Evolutionary conservation across 768 basidiomycete genomes (phyloP).

Genomic region (Lactarius hengduanensis): DNA sequence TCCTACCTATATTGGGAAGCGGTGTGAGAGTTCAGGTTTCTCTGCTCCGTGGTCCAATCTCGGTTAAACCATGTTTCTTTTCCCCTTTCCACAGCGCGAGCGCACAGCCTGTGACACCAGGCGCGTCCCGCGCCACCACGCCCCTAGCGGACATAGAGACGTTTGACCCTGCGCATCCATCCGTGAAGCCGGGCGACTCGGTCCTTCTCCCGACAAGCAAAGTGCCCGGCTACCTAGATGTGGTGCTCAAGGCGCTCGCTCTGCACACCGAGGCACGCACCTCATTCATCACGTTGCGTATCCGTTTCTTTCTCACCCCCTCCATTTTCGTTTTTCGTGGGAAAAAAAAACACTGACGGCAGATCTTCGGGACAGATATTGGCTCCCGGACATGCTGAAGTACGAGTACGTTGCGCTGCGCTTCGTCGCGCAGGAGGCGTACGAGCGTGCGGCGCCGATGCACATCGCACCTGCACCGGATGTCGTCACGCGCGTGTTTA

Average conservation of each 20-base stretch:
- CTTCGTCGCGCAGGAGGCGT: constrained; percentile 46
- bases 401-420: constrained; percentile 44
- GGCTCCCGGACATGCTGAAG: constrained; percentile 44
- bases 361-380: constrained; percentile 33
- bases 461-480: constrained; percentile 40
- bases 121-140: neutral
- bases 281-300: constrained; percentile 47
- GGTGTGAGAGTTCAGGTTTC: neutral
- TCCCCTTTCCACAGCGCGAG: constrained; percentile 4
- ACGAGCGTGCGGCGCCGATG: constrained; percentile 35
- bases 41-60: neutral
- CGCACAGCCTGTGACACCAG: neutral
- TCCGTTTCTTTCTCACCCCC: constrained; percentile 19
- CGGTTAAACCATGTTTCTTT: constrained; percentile 6
- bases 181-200: constrained; percentile 13
- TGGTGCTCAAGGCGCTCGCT: constrained; percentile 34
- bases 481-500: constrained; percentile 46
- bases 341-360: neutral
- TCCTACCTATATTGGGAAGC: constrained; percentile 23
- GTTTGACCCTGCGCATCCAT: constrained; percentile 21
- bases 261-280: constrained; percentile 46
- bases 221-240: constrained; percentile 41
- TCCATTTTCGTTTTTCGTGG: neutral
- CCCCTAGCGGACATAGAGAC: constrained; percentile 7
- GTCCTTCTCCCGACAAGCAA: constrained; percentile 34